Conservation (phyloP, 805 yeast species). For the Metschnikowia henanensis region DNA sequence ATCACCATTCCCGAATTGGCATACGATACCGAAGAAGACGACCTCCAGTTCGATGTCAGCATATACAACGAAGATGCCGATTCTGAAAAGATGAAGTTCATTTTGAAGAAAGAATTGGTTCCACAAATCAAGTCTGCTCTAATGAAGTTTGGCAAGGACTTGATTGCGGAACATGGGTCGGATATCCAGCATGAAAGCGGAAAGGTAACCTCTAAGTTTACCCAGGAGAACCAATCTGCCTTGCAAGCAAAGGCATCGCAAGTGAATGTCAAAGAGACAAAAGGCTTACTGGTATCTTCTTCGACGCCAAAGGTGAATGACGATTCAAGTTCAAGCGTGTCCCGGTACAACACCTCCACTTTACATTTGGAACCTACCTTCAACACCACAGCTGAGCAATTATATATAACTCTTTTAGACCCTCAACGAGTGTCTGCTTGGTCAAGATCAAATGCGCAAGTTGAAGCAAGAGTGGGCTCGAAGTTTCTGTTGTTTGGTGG, state of each 20-base stretch:
- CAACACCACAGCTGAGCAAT: conserved; percentile 84
- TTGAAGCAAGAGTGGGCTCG: conserved; percentile 56
- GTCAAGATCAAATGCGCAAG: conserved; percentile 72
- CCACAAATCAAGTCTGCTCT: conserved; percentile 69
- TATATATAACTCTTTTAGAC: conserved; percentile 75
- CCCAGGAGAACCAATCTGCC: conserved; percentile 48
- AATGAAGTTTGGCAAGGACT: conserved; percentile 69
- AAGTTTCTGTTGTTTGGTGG: conserved; percentile 82
- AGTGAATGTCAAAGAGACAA: conserved; percentile 2
- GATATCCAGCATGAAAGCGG: conserved; percentile 78
- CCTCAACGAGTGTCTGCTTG: conserved; percentile 84
- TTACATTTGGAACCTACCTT: conserved; percentile 76
- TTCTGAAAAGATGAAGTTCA: conserved; percentile 52
- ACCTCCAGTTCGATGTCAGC: conserved; percentile 79
- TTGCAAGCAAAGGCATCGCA: conserved; percentile 4
- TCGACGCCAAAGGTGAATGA: conserved; percentile 9
- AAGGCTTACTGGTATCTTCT: conserved; percentile 8
- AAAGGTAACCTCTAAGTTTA: conserved; percentile 38
- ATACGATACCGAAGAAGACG: conserved; percentile 85
- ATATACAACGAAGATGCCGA: conserved; percentile 53
- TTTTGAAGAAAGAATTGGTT: conserved; percentile 51
- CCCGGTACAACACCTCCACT: conserved; percentile 79
- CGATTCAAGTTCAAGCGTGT: conserved; percentile 27
- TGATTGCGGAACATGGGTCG: conserved; percentile 72
- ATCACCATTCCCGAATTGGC: conserved; percentile 90